Evolutionary conservation across 2,329 filamentous ascomycete genomes (phyloP), one percentile per base, ranked within the genome.

Genomic region (Trichoderma sp.): DNA sequence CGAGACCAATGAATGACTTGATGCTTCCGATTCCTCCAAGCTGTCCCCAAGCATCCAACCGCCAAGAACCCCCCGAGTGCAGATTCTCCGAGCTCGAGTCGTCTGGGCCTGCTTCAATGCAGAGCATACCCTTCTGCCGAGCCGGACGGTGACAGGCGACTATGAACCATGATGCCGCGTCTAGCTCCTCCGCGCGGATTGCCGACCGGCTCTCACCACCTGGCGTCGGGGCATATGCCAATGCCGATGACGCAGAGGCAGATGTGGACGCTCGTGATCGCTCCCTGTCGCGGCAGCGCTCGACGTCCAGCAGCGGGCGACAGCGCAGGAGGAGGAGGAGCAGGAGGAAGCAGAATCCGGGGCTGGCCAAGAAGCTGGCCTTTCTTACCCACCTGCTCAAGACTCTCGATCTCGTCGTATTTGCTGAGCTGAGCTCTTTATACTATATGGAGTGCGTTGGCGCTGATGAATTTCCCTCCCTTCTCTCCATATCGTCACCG

Each of bases 371-470:
- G 77, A 89, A 89, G 81, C 80, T 87, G 67, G 79, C 86, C 70
- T 88, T 90, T 74, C 78, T 89, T 72, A 86, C 82, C 48, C 84
- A 88, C 71, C 80, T 91, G 69, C 84, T 89, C 72, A 81, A 82
- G 73, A 86, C 83, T 70, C 80, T 91, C 68, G 89, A 91, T 78
- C 84, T 85, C 73, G 74, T 90, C 54, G 84, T 90, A 58, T 89
- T 88, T 76, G 86, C 84, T 48, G 87, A 91, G 79, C 80, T 91
- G 67, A 89, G 86, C 73, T 83, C 85, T 52, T 73, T 91, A 72
- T 91, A 91, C 76, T 91, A 90, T 76, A 87, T 91, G 85, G 89
- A 91, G 89, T 91, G 22, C 25, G 67, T 68, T 22, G 35, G 42
- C 37, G 27, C 13, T 17, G 19, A 17, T 5, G 9, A 1, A 39